Evolutionary conservation across 2,329 filamentous ascomycete genomes (phyloP), one percentile per base, ranked within the genome.

Genomic region (Hypoxylon sp.): DNA sequence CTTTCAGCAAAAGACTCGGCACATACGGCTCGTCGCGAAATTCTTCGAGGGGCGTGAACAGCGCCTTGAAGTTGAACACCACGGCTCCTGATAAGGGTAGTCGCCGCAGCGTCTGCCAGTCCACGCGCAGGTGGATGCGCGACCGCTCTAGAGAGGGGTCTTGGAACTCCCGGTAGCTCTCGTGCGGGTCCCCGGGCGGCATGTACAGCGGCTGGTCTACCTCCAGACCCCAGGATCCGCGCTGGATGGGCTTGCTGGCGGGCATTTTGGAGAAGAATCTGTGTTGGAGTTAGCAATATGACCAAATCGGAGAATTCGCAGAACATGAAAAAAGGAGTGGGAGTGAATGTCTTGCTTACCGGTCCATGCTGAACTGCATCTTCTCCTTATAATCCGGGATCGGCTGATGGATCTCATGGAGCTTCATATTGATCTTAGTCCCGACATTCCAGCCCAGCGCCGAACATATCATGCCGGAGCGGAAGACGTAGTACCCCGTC

Each of bases 321-420:
- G 14, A 5, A 5, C 2, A 30, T 25, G 3, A 34, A 27, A n/a
- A 46, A n/a, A 27, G 37, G 4, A 25, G 5, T n/a, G n/a, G n/a
- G n/a, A n/a, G n/a, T n/a, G 61, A 43, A 41, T 21, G 25, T 19
- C 30, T 34, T 1, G 3, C 85, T 53, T 79, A 93, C 87, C 92
- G 84, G 73, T 96, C 92, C 90, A 97, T 94, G 41, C 91, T 94
- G 68, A 93, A 91, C 37, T 91, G 87, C 91, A 96, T 94, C 81
- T 94, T 96, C 76, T 92, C 90, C 70, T 91, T 91, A 77, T 95
- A 96, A 72, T 96, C 91, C 0, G 93, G 93, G 21, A 97, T 90
- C 0, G 86, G 84, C 0, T 79, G 79, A 74, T 97, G 93, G 65
- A 97, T 95, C 61, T 88, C 85, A 9, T 89, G 82, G 12, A 97